phyloP scores from a whole-genome alignment of 306 rosid genomes.

The Herpetospermum pedunculosum region DNA sequence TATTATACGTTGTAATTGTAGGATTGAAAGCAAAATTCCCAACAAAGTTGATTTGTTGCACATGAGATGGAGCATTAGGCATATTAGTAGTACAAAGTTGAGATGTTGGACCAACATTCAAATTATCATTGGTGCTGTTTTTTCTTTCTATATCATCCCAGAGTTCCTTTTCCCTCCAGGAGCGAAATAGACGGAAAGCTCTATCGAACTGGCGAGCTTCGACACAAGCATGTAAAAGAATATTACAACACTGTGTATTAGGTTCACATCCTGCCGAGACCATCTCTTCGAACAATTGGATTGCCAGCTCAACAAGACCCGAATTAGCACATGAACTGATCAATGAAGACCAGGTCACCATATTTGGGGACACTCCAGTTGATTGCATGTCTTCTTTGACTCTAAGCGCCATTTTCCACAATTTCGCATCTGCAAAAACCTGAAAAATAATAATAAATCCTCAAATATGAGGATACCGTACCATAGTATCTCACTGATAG shows the following conservation, averaged over 20 bases:
- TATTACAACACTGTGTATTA: slow-evolving; percentile 83
- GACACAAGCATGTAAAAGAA: slow-evolving; percentile 84
- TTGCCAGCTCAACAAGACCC: slow-evolving; percentile 79
- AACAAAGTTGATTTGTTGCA: slow-evolving; percentile 32
- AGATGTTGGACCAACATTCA: slow-evolving; percentile 14
- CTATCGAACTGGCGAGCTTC: slow-evolving; percentile 89
- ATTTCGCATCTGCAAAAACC: slow-evolving; percentile 79
- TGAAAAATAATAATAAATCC: slow-evolving; percentile 31
- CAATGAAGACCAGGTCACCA: slow-evolving; percentile 78
- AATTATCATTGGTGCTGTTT: slow-evolving; percentile 13
- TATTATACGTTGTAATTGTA: slow-evolving; percentile 70
- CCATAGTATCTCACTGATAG: neutral
- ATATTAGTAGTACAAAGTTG: slow-evolving; percentile 9
- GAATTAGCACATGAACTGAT: slow-evolving; percentile 93
- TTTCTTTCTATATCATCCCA: slow-evolving; percentile 23
- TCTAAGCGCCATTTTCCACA: slow-evolving; percentile 81
- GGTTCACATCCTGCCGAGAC: slow-evolving; percentile 73
- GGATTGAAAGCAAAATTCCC: slow-evolving; percentile 63
- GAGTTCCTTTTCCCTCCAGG: slow-evolving; percentile 52
- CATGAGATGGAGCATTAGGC: slow-evolving; percentile 27
- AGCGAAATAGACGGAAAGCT: slow-evolving; percentile 77
- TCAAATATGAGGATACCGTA: slow-evolving; percentile 12
- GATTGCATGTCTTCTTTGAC: slow-evolving; percentile 79
- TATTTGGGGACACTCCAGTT: slow-evolving; percentile 74
- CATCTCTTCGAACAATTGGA: slow-evolving; percentile 87